Evolutionary conservation across 768 basidiomycete species (phyloP), one percentile per base, ranked within the genome.

Genomic region (Amanita inopinata): DNA sequence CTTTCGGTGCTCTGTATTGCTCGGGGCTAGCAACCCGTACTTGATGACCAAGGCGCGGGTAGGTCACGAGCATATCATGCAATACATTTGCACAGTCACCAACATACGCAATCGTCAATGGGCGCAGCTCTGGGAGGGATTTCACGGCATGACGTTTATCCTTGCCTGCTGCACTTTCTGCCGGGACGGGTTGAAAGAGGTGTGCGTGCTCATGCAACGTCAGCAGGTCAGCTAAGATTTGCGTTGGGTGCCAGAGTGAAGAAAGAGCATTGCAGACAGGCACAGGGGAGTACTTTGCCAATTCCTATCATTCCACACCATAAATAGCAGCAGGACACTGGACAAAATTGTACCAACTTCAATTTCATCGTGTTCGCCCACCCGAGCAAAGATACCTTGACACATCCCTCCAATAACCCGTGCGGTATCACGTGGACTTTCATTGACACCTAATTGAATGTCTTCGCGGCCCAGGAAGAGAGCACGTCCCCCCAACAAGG

Each of bases 221-320:
- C 48, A 98, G 68, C 3, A 98, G 59, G 66, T 97, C 92, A 2
- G 96, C 96, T 20, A 99, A 80, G 47, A 83, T 78, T 56, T 99
- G 96, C 0, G 92, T 93, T 2, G 96, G 96, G 57, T 99, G 96
- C 83, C 90, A 99, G 33, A 92, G 74, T 12, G 84, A 85, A 2
- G 91, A 96, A 14, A 99, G 80, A 4, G 96, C 96, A 58, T 98
- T 99, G 58, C 97, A 71, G 12, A 99, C 90, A 2, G 96, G 96
- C 2, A 96, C 90, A 1, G 84, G 80, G 0, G 92, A 93, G 65
- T 93, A 69, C 60, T 82, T 71, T 7, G 89, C 92, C 17, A 99
- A 70, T 68, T 89, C 88, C 93, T 96, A 55, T 27, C 15, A 23
- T 37, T 19, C 20, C 17, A 4, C 11, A 14, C n/a, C 17, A 28